Evolutionary conservation across 768 basidiomycete species (phyloP), one percentile per base, ranked within the genome.

Genomic region (Mycena kentingensis): DNA sequence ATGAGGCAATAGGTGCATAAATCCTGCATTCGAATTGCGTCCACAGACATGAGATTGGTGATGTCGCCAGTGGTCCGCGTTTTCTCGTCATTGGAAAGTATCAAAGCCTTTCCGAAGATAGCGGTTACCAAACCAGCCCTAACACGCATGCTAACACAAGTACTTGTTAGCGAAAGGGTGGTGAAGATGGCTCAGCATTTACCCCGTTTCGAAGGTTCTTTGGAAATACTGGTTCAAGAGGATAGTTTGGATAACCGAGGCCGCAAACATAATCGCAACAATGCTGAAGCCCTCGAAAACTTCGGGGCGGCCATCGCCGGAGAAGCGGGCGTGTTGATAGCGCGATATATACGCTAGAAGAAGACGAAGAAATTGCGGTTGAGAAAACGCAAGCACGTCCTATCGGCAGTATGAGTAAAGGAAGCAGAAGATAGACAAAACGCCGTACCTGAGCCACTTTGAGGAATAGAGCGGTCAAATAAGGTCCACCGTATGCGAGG

Each of bases 11-110:
- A 92, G 0, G 85, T 82, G 65, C 88, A 90, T 22, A 93, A 74
- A 53, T 93, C 90, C 59, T 92, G 89, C 36, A 93, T 69, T 29
- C 88, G 74, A 13, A 81, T 84, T 0, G 91, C 82, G 58, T 93
- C 91, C 13, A 96, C 93, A 7, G 87, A 88, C 87, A 95, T 94
- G 27, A 96, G 70, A 65, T 97, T 98, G 57, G 97, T 93, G 29
- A 97, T 94, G 65, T 97, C 94, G 1, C 96, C 95, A 0, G 90
- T 84, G 0, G 90, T 80, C 35, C 91, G 83, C 10, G 81, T 78
- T 4, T 88, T 83, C 62, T 92, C 93, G 52, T 92, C 89, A 61
- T 88, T 93, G 2, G 90, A 91, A 8, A 98, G 79, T 3, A 91
- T 78, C 19, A 98, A 75, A 0, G 93, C 81, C 66, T 98, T 97